phyloP scores from a whole-genome alignment of 2,329 filamentous ascomycete genomes.

The Lachnellula hyalina region DNA sequence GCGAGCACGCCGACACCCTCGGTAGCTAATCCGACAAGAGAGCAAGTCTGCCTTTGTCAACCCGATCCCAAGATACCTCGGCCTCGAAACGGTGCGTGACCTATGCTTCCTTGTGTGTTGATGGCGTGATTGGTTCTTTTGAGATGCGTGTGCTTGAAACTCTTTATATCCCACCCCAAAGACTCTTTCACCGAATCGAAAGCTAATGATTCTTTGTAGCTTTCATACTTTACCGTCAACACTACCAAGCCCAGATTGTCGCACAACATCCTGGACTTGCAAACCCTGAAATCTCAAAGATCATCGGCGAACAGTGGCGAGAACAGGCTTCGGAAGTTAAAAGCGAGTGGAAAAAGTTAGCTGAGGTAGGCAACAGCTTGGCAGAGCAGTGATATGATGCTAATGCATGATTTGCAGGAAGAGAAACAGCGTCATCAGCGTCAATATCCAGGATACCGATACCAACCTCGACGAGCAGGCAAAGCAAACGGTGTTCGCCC shows the following conservation, averaged over 20 bases:
- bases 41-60: conserved; percentile 61
- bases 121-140: conserved; percentile 17
- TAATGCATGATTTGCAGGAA: conserved; percentile 45
- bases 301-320: conserved; percentile 86
- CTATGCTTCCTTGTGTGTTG: conserved; percentile 17
- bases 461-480: conserved; percentile 59
- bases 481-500: conserved; percentile 22
- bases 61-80: conserved; percentile 67
- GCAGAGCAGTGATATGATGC: background rate
- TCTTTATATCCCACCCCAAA: conserved; percentile 21
- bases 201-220: conserved; percentile 50
- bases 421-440: conserved; percentile 86
- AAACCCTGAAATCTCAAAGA: conserved; percentile 95
- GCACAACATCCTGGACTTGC: conserved; percentile 80
- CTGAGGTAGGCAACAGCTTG: conserved; percentile 54
- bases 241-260: conserved; percentile 79
- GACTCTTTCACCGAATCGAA: conserved; percentile 26
- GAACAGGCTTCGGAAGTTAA: conserved; percentile 69
- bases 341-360: conserved; percentile 80
- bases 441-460: conserved; percentile 90
- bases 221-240: conserved; percentile 95
- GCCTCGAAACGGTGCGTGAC: conserved; percentile 61
- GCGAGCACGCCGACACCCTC: conserved; percentile 20
- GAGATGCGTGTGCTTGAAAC: background rate
- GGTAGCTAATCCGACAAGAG: conserved; percentile 22